Conservation (phyloP, 1,284 basidiomycete genomes). For the Apiotrichum brassicae region DNA sequence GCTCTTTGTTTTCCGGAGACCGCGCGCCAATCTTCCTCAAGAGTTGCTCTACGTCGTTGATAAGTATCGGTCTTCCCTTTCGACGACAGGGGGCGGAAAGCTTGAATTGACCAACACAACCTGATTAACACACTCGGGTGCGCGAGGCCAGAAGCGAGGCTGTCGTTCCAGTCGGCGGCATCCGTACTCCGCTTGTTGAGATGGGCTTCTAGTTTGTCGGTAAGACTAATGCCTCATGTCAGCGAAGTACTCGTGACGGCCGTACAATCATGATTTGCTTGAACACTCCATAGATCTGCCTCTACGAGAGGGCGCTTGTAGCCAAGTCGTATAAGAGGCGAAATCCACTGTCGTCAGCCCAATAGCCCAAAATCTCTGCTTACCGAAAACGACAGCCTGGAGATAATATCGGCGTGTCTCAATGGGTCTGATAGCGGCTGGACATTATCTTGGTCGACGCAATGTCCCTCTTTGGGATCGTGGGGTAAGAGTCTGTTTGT, state of each 20-base stretch:
- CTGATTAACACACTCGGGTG: conserved; percentile 52
- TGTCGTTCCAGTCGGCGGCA: conserved; percentile 38
- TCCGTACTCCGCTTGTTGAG: conserved; percentile 48
- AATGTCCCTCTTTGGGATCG: no score
- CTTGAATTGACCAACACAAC: conserved; percentile 45
- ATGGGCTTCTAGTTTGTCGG: no score
- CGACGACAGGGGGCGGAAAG: conserved; percentile 23
- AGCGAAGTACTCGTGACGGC: no score
- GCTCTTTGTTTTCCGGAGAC: conserved; percentile 47
- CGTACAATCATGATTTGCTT: no score
- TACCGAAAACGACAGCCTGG: no score
- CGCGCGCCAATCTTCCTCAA: conserved; percentile 34
- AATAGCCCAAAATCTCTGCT: no score
- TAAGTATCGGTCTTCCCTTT: conserved; percentile 11
- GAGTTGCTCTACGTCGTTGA: conserved; percentile 9
- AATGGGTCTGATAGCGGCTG: no score
- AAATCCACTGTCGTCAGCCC: conserved; percentile 39
- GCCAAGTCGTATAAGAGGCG: conserved; percentile 58
- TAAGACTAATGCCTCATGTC: no score
- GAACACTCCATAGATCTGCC: conserved; percentile 61
- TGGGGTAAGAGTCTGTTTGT: no score
- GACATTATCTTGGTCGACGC: no score
- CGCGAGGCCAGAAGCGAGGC: conserved; percentile 44
- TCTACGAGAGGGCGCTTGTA: conserved; percentile 67
- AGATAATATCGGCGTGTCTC: no score